A percentile compares a stretch with the other conserved stretches of the same genome.
Conservation (phyloP, 2,329 filamentous ascomycete species). For the Geosmithia putterillii region DNA sequence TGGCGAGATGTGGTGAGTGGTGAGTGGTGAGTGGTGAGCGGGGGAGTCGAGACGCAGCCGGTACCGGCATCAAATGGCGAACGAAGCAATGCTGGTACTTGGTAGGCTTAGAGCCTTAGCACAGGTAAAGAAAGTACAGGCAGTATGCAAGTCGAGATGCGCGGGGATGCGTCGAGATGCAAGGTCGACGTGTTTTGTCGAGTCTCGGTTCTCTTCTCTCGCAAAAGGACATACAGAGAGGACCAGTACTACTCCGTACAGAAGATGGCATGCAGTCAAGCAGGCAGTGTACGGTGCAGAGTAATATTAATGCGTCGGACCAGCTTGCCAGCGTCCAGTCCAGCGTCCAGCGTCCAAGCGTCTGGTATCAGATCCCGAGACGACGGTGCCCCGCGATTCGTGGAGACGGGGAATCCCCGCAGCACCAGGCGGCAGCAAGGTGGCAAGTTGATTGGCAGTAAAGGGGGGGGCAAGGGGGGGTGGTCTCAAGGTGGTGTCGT, state of each 20-base stretch:
- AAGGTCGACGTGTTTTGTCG: constrained; percentile 3
- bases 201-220: background rate
- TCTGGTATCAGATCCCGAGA: no score
- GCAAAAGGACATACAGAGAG: no score
- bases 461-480: no score
- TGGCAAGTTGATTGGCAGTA: no score
- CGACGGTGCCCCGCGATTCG: background rate
- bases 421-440: no score
- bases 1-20: background rate
- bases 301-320: background rate
- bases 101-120: no score
- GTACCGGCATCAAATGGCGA: background rate
- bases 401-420: background rate
- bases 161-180: constrained; percentile 3
- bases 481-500: no score
- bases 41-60: background rate
- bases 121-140: no score
- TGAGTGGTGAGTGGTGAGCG: background rate
- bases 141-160: no score
- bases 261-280: background rate
- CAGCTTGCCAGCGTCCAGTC: no score
- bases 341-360: no score
- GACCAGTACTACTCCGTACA: background rate
- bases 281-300: background rate
- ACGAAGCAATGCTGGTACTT: no score